Evolutionary conservation across 176 grass and related monocot species (phyloP).

Genomic region (Elaeis guineensis): DNA sequence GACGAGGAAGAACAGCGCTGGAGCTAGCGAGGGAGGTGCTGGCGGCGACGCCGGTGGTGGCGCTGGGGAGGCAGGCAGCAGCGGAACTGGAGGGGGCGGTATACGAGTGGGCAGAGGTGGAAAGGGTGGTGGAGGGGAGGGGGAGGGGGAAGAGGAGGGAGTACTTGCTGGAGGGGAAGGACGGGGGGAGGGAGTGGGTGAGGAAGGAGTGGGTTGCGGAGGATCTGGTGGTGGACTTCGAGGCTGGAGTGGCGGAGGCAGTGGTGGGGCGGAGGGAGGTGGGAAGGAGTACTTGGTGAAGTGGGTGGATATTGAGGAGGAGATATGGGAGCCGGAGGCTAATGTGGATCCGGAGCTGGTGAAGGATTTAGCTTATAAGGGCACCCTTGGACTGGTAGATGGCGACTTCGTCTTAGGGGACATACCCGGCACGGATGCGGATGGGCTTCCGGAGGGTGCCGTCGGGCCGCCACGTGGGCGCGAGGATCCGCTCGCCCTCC

Average conservation of each 20-base stretch:
- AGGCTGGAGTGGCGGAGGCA: constrained; percentile 63
- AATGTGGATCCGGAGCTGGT: constrained; percentile 65
- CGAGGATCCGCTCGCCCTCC: constrained; percentile 84
- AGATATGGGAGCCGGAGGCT: constrained; percentile 83
- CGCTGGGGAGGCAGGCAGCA: constrained; percentile 51
- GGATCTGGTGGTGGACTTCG: constrained; percentile 71
- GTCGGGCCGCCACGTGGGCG: constrained; percentile 74
- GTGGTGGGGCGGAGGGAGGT: constrained; percentile 36
- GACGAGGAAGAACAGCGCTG: constrained; percentile 47
- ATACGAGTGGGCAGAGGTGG: no score
- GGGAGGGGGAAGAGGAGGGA: no score
- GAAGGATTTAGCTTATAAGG: constrained; percentile 66
- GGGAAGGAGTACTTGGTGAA: constrained; percentile 88
- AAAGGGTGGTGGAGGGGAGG: no score
- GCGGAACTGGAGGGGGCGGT: constrained; percentile 80
- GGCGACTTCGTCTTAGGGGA: constrained; percentile 96
- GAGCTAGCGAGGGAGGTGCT: constrained; percentile 67
- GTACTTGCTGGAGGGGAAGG: no score
- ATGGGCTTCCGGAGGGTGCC: constrained; percentile 86
- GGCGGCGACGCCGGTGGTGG: constrained; percentile 41
- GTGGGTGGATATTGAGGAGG: constrained; percentile 72
- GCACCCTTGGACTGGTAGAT: constrained; percentile 92
- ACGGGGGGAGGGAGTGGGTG: no score
- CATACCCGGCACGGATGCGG: constrained; percentile 89
- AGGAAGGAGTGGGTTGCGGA: constrained; percentile 66